Evolutionary conservation across 305 asterid species (phyloP), one percentile per base, ranked within the genome.

Genomic region (Solanum chacoense): DNA sequence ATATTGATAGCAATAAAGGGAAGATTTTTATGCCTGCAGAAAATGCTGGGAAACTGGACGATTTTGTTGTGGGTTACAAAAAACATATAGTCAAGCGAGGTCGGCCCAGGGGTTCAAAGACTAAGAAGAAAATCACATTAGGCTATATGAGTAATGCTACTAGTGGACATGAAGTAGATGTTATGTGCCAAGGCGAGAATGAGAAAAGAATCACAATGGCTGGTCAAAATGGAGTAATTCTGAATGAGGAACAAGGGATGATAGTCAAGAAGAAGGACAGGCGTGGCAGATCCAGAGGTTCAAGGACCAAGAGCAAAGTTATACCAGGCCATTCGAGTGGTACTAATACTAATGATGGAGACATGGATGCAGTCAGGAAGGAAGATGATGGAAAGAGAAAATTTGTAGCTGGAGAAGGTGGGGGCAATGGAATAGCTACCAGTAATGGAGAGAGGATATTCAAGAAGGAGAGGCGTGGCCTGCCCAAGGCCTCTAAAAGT

Each of bases 51-150:
- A 63, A 45, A 83, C 16, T 28, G 40, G 87, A 69, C 36, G 18
- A 71, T 20, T 87, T 45, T 71, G 55, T 45, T 22, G 81, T 22
- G 72, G 87, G 84, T 45, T 71, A 78, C 79, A 72, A 55, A 65
- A 88, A 77, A 13, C 36, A 81, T 38, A 42, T 85, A 37, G 28
- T 86, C 55, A 76, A 83, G 81, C 42, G 32, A 2, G 92, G 92
- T 34, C 90, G 88, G 87, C 89, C 89, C 72, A 91, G 87, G 89
- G 91, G 92, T 73, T 86, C 88, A 11, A 88, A 88, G 88, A 88
- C 40, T 71, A 86, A 31, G 65, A 71, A 37, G 79, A 34, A 69
- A 45, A 45, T 29, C 72, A 81, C 86, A 45, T 45, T 50, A 45
- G 86, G 72, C 72, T 81, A 45, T 50, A 29, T 29, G 72, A 81